Evolutionary conservation across 345 rosid genomes (phyloP), one percentile per base, ranked within the genome.

Genomic region (Schrenkiella parvula): DNA sequence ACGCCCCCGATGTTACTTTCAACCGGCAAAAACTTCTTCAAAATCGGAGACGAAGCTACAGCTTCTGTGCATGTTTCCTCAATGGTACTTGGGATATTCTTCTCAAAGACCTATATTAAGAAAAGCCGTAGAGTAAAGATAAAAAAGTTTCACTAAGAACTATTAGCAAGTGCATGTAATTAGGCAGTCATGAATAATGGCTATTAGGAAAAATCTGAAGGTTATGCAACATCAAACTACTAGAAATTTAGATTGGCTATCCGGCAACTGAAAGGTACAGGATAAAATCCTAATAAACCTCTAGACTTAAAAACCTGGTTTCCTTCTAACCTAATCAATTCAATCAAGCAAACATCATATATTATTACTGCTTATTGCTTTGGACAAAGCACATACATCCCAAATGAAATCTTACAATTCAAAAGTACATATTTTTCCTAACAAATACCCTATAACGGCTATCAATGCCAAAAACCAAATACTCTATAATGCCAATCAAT

Each of bases 41-140:
- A 63, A 43, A 60, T 71, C 5, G 34, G 52, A 64, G 75, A 66
- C 68, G 78, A 66, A 59, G 68, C 25, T 44, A 50, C 81, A 57
- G 77, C 85, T 41, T 53, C 64, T 74, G 59, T 76, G 42, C 70
- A 72, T 46, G 37, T 25, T 61, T 68, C 64, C 42, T 52, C 69
- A 34, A 8, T 6, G 19, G 6, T 31, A 43, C 41, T 9, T 60
- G 60, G 14, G n/a, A 15, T 32, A 17, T 75, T 81, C 64, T 79
- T 86, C 70, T 76, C 81, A 18, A 72, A 28, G 17, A 65, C 76
- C 98, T 88, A 66, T 38, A 75, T 6, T 50, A 43, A 23, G 55
- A 54, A 52, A 42, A 41, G 14, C 32, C 48, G 58, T 26, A 42
- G n/a, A 26, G 7, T 19, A 50, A 51, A 34, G 43, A 53, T 2